Base-by-base conservation (phyloP, 257 asterid species). In the Handroanthus guayacan region DNA sequence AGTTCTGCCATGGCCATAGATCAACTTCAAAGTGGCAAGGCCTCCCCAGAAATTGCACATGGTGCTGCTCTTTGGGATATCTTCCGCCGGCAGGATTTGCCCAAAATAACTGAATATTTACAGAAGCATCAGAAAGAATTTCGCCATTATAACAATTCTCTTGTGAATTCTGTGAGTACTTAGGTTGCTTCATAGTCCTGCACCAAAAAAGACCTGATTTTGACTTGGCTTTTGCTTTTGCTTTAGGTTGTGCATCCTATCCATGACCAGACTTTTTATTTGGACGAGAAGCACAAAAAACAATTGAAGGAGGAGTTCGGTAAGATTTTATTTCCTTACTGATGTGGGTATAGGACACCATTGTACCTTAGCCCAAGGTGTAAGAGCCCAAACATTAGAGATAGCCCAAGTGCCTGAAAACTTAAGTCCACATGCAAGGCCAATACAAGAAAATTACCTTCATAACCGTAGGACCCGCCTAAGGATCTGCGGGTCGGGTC, bases 21-120 rank as follows among this genome's bases (percentile, higher is more conserved):
- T 50, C 44, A 25, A 71, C 67, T 62, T 34, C 71, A 61, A 62
- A 75, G 67, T 9, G 75, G 77, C 14, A 43, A 75, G 34, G n/a
- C 62, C 63, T 8, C 66, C 11, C 61, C 63, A 2, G 82, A 79
- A 25, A 76, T 14, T 72, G 69, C 44, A 10, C 82, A 84, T 44
- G 96, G 94, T 50, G 97, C 90, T 77, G 97, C 97, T 62, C 81
- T 89, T 31, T 94, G 97, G 97, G 97, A 92, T 72, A 92, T 94
- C 51, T 91, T 94, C 72, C 86, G 97, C 13, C 83, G 88, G 62
- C 75, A 89, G 74, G 98, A 91, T 84, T 90, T 91, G 38, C 89
- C 92, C 70, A 81, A 79, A 81, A 80, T 94, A 71, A 77, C 78
- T 37, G 84, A 84, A 69, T 91, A 91, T 81, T 81, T 94, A 64